Base-by-base conservation (phyloP, 2,329 filamentous ascomycete genomes). In the Colletotrichum costaricense region DNA sequence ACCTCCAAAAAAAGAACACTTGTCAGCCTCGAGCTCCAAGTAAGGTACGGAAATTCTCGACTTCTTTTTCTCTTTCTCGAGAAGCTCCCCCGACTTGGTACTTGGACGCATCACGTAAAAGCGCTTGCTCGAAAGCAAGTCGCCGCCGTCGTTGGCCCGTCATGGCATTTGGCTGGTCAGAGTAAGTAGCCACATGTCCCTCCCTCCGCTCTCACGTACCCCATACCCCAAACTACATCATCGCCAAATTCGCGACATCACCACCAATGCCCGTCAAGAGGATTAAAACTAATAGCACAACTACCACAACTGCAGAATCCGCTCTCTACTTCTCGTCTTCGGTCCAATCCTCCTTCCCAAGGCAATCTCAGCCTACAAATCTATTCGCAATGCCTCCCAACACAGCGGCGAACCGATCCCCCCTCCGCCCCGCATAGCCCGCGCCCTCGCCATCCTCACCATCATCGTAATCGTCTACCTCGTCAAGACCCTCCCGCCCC, bases 261-360 rank as follows among this genome's bases (percentile, higher is more conserved):
- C 58, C 66, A 59, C 11, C 49, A n/a, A 46, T 19, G 54, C 22
- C 16, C 22, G 19, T 46, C 3, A 22, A 12, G 14, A 54, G 7
- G 26, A 42, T 42, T 14, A 57, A 19, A 22, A 9, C 46, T 57
- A 35, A 26, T 24, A 19, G 35, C 28, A 46, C 55, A 16, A 67
- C 69, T 16, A 6, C 46, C 38, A 26, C 16, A 24, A 19, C 67
- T 60, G 67, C 75, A 90, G 87, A 66, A 84, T 91, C 78, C 88
- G 88, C 76, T 87, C 88, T 78, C 83, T 91, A 75, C 80, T 87
- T 78, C 81, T 91, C 78, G 88, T 92, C 84, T 88, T 95, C 80
- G 94, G 92, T 3, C 94, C 94, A 38, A 86, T 94, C 75, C 85
- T 95, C 76, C 82, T 96, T 52, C 93, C 93, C 64, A 91, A 90